Base-by-base conservation (phyloP, 2,329 filamentous ascomycete genomes). In the Verruconis gallopava region DNA sequence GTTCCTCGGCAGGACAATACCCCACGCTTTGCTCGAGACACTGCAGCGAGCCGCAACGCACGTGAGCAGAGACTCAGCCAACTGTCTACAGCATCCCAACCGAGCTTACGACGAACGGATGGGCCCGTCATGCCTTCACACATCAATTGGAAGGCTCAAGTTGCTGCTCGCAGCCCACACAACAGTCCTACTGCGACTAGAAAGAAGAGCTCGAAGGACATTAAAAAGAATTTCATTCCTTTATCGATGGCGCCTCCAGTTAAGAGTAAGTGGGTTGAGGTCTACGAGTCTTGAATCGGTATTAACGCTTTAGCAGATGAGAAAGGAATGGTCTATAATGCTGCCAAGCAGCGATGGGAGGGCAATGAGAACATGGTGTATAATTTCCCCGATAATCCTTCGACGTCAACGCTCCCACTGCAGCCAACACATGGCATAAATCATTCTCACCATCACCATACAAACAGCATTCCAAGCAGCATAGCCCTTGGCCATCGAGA, bases 321-420 rank as follows among this genome's bases (percentile, higher is more conserved):
- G 46, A 91, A 94, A 60, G 91, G 89, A 49, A 98, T 98, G 91
- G 80, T 77, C 42, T 98, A 94, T 59, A 96, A 98, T 55, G 85
- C 91, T 4, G 68, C 73, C 20, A 82, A 84, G 5, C 91, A 79
- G 55, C 74, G 78, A 38, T 98, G 91, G 91, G 91, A 98, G 67
- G 91, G 91, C 40, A 98, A 98, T 53, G 91, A 98, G 58, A 89
- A 85, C 52, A 81, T 73, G 22, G 67, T 93, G 41, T 73, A 74
- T 48, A 75, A 77, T 3, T 98, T 98, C 60, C 86, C 94, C 42
- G 60, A 57, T 33, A 57, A 65, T 44, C 56, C 61, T 35, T 57
- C 60, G 47, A 55, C 58, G 42, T 54, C 56, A 46, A 60, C 41
- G 53, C 51, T 50, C 41, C 52, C 50, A 35, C 56, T 50, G 33